Evolutionary conservation across 768 basidiomycete genomes (phyloP).

Genomic region (Trametes cubensis): DNA sequence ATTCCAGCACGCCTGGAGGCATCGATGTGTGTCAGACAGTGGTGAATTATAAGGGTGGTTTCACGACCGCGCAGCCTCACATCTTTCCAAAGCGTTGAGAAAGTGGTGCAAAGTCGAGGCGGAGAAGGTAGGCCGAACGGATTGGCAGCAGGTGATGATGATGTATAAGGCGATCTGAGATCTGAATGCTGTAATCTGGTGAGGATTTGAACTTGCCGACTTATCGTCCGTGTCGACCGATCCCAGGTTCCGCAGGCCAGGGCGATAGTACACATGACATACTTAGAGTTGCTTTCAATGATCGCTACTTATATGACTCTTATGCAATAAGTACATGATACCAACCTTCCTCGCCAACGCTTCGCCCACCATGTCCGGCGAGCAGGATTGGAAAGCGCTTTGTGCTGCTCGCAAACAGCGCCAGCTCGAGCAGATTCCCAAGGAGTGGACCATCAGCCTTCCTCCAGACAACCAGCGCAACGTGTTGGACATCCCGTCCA

Average conservation of each 20-base stretch:
- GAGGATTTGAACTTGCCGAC: background rate
- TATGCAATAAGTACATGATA: too few species aligned
- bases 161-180: background rate
- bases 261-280: background rate
- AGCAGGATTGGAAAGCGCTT: slow-evolving; percentile 50
- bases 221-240: slow-evolving; percentile 2
- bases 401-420: slow-evolving; percentile 53
- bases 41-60: too few species aligned
- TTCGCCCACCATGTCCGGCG: slow-evolving; percentile 3
- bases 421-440: slow-evolving; percentile 61
- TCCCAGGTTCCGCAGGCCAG: background rate
- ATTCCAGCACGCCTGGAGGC: too few species aligned
- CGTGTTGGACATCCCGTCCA: slow-evolving; percentile 56
- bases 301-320: too few species aligned
- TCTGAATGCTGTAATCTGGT: background rate
- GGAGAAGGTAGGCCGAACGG: too few species aligned
- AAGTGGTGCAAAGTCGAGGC: too few species aligned
- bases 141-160: background rate
- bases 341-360: too few species aligned
- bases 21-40: too few species aligned
- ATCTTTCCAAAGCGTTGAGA: too few species aligned
- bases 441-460: slow-evolving; percentile 58
- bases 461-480: slow-evolving; percentile 53
- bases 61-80: too few species aligned
- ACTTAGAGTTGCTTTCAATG: too few species aligned